phyloP scores from a whole-genome alignment of 768 basidiomycete species.

The Clitopilus passeckerianus region DNA sequence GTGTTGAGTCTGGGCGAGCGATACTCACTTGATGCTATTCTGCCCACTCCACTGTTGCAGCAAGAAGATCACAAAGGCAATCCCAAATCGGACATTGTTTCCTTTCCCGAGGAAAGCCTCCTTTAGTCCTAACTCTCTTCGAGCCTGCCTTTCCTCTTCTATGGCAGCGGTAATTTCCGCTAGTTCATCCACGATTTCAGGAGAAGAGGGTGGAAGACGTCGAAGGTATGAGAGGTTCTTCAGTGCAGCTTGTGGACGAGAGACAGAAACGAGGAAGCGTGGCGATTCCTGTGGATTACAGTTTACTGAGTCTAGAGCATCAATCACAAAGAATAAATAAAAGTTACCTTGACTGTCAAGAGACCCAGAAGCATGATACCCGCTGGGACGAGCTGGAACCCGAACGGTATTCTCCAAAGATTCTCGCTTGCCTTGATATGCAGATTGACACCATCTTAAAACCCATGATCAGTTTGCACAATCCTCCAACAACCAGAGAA shows the following conservation, averaged over 20 bases:
- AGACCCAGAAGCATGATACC: constrained; percentile 68
- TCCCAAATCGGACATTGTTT: constrained; percentile 76
- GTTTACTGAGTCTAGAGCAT: too few relatives aligned
- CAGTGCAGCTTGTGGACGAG: constrained; percentile 47
- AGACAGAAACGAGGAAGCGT: constrained; percentile 69
- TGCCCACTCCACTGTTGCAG: constrained; percentile 86
- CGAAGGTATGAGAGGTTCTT: constrained; percentile 66
- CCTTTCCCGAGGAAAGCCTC: constrained; percentile 83
- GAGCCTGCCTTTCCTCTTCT: constrained; percentile 63
- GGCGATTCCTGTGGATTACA: constrained; percentile 78
- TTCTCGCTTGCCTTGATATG: constrained; percentile 41
- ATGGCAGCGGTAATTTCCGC: constrained; percentile 83
- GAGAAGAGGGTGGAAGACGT: constrained; percentile 33
- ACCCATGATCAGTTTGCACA: not conserved
- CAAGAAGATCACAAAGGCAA: constrained; percentile 76
- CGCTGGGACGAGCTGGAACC: constrained; percentile 75
- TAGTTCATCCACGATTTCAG: constrained; percentile 51
- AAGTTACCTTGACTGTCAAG: constrained; percentile 52
- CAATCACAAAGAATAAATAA: too few relatives aligned
- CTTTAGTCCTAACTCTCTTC: constrained; percentile 55
- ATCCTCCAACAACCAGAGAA: not conserved
- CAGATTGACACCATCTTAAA: constrained; percentile 55
- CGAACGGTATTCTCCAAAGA: constrained; percentile 73
- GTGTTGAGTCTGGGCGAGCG: not conserved
- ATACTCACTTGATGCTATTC: constrained; percentile 60